These are phyloP conservation scores for Pestalotiopsis sp. DNA, from an alignment of 2,329 filamentous ascomycete species.

Conservation along the genomic window DNA sequence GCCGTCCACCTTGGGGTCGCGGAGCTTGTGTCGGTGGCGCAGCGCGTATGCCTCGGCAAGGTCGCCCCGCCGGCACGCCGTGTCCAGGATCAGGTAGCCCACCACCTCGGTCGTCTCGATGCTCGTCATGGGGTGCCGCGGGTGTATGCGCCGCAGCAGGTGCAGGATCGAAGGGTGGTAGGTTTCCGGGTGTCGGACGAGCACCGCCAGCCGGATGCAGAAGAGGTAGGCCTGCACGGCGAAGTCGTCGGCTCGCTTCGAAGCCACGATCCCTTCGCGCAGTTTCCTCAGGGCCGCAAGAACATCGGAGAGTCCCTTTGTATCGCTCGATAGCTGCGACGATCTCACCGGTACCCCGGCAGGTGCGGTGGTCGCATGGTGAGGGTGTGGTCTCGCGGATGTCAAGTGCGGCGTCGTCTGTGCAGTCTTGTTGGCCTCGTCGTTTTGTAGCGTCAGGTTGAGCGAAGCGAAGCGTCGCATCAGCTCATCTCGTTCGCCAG, in stretches of 20 bases:
- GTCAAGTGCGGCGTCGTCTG: constrained; percentile 17
- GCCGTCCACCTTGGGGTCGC: constrained; percentile 69
- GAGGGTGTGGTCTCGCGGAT: constrained; percentile 23
- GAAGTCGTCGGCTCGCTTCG: constrained; percentile 77
- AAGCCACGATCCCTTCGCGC: constrained; percentile 84
- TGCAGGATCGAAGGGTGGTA: constrained; percentile 88
- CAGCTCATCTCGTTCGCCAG: constrained; percentile 72
- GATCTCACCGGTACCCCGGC: constrained; percentile 3
- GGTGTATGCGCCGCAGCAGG: constrained; percentile 74
- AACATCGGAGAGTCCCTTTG: constrained; percentile 72
- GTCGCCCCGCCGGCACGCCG: constrained; percentile 81
- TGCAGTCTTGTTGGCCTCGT: constrained; percentile 1
- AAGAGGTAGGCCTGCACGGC: constrained; percentile 90
- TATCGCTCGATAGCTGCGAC: constrained; percentile 38
- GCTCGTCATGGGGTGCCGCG: constrained; percentile 66
- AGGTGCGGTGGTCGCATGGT: constrained; percentile 16
- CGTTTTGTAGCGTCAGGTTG: constrained; percentile 34
- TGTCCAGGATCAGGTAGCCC: constrained; percentile 82
- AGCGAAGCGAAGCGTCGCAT: constrained; percentile 75
- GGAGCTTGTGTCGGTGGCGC: constrained; percentile 62
- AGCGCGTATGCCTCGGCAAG: constrained; percentile 74
- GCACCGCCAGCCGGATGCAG: constrained; percentile 81
- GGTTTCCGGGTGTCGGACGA: constrained; percentile 81
- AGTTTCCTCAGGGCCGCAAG: constrained; percentile 88
- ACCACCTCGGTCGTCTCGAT: constrained; percentile 80